Percentiles rank a stretch among this genome's conserved stretches.
Conservation (phyloP, 306 rosid genomes). For the Dalbergia cochinchinensis region DNA sequence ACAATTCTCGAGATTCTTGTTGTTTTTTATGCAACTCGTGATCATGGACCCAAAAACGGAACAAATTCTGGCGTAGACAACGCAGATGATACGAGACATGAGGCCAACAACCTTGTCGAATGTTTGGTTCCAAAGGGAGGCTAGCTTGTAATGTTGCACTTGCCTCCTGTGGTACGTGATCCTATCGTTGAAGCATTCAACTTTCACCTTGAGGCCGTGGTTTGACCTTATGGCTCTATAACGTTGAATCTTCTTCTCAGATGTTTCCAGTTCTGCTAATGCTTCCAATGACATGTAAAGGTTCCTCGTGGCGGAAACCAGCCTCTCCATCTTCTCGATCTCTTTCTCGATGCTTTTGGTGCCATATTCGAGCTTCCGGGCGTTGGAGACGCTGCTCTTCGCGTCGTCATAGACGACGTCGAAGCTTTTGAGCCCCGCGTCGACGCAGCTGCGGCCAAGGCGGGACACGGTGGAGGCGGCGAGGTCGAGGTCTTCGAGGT, state of each 20-base stretch:
- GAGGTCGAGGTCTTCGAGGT: slow-evolving; percentile 66
- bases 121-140: slow-evolving; percentile 71
- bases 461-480: slow-evolving; percentile 59
- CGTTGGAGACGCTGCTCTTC: slow-evolving; percentile 41
- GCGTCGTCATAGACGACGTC: slow-evolving; percentile 50
- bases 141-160: slow-evolving; percentile 58
- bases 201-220: slow-evolving; percentile 43
- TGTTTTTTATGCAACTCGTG: background rate
- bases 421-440: slow-evolving; percentile 38
- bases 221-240: slow-evolving; percentile 47
- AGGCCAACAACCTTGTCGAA: slow-evolving; percentile 59
- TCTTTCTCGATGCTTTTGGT: slow-evolving; percentile 34
- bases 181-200: slow-evolving; percentile 50
- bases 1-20: slow-evolving; percentile 11
- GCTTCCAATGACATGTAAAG: slow-evolving; percentile 59
- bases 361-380: slow-evolving; percentile 45
- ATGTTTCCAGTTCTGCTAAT: slow-evolving; percentile 54
- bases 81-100: slow-evolving; percentile 62
- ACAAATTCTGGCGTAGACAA: slow-evolving; percentile 58
- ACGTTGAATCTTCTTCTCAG: slow-evolving; percentile 55
- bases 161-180: slow-evolving; percentile 48
- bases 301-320: slow-evolving; percentile 45
- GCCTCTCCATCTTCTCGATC: slow-evolving; percentile 60
- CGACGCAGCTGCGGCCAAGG: slow-evolving; percentile 53
- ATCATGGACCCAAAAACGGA: slow-evolving; percentile 53